Evolutionary conservation across 805 yeast species (phyloP), one percentile per base, ranked within the genome.

Genomic region (Ogataea naganishii): DNA sequence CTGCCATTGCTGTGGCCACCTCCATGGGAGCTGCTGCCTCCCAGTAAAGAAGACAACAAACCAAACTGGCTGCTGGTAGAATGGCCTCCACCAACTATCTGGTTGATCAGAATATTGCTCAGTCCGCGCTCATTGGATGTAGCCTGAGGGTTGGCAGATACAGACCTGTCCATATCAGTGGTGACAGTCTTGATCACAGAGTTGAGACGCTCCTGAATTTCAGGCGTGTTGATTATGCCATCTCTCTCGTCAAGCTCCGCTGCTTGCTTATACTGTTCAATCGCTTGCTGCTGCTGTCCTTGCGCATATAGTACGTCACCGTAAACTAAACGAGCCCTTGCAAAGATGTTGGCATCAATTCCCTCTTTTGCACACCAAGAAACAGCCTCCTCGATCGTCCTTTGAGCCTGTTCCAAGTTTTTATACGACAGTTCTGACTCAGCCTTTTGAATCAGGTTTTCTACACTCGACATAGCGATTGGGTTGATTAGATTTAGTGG

Each of bases 231-330:
- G 17, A 49, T 42, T 13, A 33, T 45, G 5, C 58, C 58, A 27
- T 53, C 58, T 16, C 29, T 27, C 35, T 53, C 57, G 34, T 53
- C 58, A 21, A 52, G 41, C 27, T 44, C 40, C 13, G 53, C 51
- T 13, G 58, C 58, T 31, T 37, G 34, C 17, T 39, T 37, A 29
- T 51, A 53, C 32, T 49, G 43, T 6, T 39, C 47, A 14, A 51
- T 40, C 7, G 58, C 58, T 14, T 27, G 42, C 16, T 37, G 33
- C 6, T 35, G 30, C 17, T 51, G 26, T 15, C 52, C 53, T 26
- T 43, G 39, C 5, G 37, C 36, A 9, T 47, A 27, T 9, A 41
- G 33, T 8, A 49, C 31, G 24, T 53, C 57, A 33, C 58, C 58
- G 10, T 44, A 28, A 4, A 41, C 43, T 14, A 52, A 38, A 26